Percentiles rank a stretch among this genome's conserved stretches.
These are phyloP conservation scores for Chalaropsis ovoidea DNA, from an alignment of 2,329 filamentous ascomycete genomes.

Conservation along the genomic window DNA sequence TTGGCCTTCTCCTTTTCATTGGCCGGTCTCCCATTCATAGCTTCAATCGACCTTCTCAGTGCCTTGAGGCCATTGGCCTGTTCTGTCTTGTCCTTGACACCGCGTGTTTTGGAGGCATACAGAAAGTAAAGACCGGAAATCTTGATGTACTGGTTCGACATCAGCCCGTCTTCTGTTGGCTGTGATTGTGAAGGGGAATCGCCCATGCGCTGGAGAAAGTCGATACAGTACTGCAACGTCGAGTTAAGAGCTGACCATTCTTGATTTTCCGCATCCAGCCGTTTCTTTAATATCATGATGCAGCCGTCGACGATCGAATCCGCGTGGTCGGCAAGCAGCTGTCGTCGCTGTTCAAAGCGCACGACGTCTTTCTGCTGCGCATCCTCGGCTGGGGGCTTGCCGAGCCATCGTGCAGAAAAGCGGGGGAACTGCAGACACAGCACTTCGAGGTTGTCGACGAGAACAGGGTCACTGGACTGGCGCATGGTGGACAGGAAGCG, in stretches of 20 bases:
- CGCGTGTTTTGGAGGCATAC: slow-evolving; percentile 34
- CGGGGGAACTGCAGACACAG: slow-evolving; percentile 51
- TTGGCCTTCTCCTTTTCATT: slow-evolving; percentile 51
- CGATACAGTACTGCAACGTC: slow-evolving; percentile 46
- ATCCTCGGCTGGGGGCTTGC: slow-evolving; percentile 44
- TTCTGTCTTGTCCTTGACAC: slow-evolving; percentile 36
- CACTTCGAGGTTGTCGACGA: slow-evolving; percentile 40
- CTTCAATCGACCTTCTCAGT: slow-evolving; percentile 54
- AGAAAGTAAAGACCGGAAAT: slow-evolving; percentile 63
- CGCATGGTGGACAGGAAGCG: slow-evolving; percentile 34
- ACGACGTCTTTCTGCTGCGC: slow-evolving; percentile 47
- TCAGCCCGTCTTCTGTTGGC: slow-evolving; percentile 29
- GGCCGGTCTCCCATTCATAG: slow-evolving; percentile 45
- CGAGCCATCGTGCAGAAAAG: slow-evolving; percentile 52
- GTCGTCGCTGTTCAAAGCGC: slow-evolving; percentile 52
- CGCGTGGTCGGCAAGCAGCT: slow-evolving; percentile 43
- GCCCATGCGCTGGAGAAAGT: slow-evolving; percentile 45
- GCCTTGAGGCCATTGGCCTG: slow-evolving; percentile 43
- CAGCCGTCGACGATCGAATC: slow-evolving; percentile 51
- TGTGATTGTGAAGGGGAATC: slow-evolving; percentile 31
- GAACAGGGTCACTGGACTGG: slow-evolving; percentile 25
- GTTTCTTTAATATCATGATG: slow-evolving; percentile 45
- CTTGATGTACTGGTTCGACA: slow-evolving; percentile 48
- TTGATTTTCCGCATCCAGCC: slow-evolving; percentile 40
- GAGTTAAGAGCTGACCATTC: slow-evolving; percentile 49